Evolutionary conservation across 805 yeast species (phyloP).

Genomic region (Wickerhamiella brachini): DNA sequence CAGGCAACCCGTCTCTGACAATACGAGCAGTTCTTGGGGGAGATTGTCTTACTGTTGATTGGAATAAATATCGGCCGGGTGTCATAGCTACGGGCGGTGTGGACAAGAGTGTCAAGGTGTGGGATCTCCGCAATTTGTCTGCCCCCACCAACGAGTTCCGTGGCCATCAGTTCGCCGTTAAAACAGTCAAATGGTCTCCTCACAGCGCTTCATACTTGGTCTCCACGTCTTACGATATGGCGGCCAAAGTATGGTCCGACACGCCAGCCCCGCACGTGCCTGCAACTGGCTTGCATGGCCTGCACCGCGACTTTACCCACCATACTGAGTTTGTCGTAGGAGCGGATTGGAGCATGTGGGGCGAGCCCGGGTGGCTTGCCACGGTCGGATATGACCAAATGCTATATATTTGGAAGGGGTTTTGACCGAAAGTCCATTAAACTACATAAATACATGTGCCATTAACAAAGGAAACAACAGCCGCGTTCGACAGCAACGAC

Average conservation of each 20-base stretch:
- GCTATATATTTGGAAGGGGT: conserved; percentile 68
- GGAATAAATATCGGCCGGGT: conserved; percentile 75
- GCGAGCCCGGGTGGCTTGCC: conserved; percentile 89
- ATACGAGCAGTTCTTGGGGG: conserved; percentile 66
- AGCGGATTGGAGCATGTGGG: conserved; percentile 94
- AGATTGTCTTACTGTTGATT: conserved; percentile 71
- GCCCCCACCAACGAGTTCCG: conserved; percentile 61
- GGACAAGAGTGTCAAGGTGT: conserved; percentile 65
- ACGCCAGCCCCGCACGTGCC: conserved; percentile 27
- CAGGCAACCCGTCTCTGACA: conserved; percentile 30
- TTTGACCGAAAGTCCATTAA: not conserved
- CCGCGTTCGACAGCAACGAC: not conserved
- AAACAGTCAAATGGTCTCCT: conserved; percentile 80
- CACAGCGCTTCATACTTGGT: conserved; percentile 58
- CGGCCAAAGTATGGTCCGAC: conserved; percentile 76
- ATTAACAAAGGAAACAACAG: not conserved
- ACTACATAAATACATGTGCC: not conserved
- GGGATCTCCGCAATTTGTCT: conserved; percentile 71
- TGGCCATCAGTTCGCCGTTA: conserved; percentile 84
- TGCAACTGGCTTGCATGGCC: conserved; percentile 26
- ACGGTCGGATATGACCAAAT: conserved; percentile 96
- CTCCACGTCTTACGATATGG: conserved; percentile 85
- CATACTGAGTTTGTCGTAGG: conserved; percentile 89
- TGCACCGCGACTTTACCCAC: conserved; percentile 42
- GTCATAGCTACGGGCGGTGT: conserved; percentile 86